phyloP scores from a whole-genome alignment of 805 yeast species.

The Candida fluviatilis region DNA sequence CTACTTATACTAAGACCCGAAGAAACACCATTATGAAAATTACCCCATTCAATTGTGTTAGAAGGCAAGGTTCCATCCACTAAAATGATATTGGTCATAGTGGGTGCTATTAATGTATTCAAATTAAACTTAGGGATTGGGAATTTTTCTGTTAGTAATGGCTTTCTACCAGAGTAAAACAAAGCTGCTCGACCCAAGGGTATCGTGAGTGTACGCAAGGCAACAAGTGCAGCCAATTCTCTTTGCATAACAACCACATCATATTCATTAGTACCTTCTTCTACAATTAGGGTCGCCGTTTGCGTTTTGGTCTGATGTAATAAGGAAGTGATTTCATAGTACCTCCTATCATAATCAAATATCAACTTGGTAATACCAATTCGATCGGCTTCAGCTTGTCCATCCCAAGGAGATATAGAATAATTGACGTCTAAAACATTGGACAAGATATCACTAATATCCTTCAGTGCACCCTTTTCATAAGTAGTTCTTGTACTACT shows the following conservation, averaged over 20 bases:
- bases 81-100: conserved; percentile 56
- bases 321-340: conserved; percentile 68
- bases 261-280: conserved; percentile 46
- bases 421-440: conserved; percentile 38
- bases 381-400: conserved; percentile 64
- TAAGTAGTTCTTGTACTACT: conserved; percentile 10
- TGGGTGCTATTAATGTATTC: conserved; percentile 60
- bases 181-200: conserved; percentile 79
- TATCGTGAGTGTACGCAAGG: conserved; percentile 66
- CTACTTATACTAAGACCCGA: conserved; percentile 75
- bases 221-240: conserved; percentile 56
- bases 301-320: conserved; percentile 70
- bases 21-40: conserved; percentile 88
- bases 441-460: conserved; percentile 39
- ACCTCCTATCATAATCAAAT: conserved; percentile 74
- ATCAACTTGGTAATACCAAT: conserved; percentile 65
- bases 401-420: conserved; percentile 60
- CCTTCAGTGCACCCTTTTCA: conserved; percentile 13
- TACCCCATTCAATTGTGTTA: conserved; percentile 68
- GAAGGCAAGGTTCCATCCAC: conserved; percentile 52
- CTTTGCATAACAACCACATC: conserved; percentile 52
- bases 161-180: conserved; percentile 62
- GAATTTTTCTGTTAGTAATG: conserved; percentile 80
- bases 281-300: conserved; percentile 37
- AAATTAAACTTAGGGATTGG: conserved; percentile 75